phyloP scores from a whole-genome alignment of 805 yeast species.

The Saccharomycopsis sp. region DNA sequence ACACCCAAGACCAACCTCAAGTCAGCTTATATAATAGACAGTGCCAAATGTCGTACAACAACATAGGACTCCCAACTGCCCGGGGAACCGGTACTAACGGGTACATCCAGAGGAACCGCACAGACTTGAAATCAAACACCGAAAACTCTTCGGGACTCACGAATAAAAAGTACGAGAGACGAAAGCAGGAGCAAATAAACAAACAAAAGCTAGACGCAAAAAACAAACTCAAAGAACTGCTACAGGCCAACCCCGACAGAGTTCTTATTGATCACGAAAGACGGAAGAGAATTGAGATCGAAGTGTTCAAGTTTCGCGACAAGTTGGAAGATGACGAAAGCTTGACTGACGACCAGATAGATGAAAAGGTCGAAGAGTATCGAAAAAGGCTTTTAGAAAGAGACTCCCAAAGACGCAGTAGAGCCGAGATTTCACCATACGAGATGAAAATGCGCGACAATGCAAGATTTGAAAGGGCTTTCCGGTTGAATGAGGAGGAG shows the following conservation, averaged over 20 bases:
- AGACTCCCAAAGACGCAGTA: neutral
- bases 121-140: neutral
- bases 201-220: neutral
- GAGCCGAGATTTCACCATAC: neutral
- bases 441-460: slow-evolving; percentile 3
- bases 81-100: slow-evolving; percentile 32
- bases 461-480: slow-evolving; percentile 5
- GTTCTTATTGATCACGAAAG: slow-evolving; percentile 4
- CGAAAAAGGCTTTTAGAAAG: neutral
- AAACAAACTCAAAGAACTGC: neutral
- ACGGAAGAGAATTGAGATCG: slow-evolving; percentile 5
- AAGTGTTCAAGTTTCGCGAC: slow-evolving; percentile 2
- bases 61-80: slow-evolving; percentile 30
- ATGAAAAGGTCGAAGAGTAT: neutral
- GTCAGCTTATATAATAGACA: no score
- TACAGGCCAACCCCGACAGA: neutral
- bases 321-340: slow-evolving; percentile 10
- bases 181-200: neutral
- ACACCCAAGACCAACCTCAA: neutral
- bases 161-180: neutral
- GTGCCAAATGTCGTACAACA: slow-evolving; percentile 26
- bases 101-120: slow-evolving; percentile 26
- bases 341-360: slow-evolving; percentile 1
- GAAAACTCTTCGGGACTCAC: neutral
- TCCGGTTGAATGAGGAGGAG: neutral